phyloP scores from a whole-genome alignment of 2,329 filamentous ascomycete species.

The Colletotrichum aenigma region DNA sequence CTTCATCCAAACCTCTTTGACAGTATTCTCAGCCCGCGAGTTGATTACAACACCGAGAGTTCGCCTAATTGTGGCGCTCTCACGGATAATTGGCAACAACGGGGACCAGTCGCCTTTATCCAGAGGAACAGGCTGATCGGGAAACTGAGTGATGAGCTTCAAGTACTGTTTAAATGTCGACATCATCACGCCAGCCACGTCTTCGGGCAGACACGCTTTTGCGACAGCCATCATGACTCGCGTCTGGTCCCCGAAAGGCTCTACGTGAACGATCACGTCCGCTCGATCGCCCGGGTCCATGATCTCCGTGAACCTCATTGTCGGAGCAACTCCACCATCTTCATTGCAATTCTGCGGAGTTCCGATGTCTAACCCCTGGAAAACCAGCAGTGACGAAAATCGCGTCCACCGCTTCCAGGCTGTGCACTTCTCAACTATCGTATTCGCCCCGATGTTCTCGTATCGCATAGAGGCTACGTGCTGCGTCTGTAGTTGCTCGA shows the following conservation, averaged over 20 bases:
- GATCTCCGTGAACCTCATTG: not conserved
- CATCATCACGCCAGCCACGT: not conserved
- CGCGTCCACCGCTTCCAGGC: not conserved
- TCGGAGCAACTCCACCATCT: not conserved
- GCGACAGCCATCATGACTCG: conserved; percentile 1
- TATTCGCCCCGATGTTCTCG: conserved; percentile 54
- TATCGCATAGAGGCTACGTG: conserved; percentile 49
- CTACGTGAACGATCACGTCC: not conserved
- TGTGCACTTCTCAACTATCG: conserved; percentile 58
- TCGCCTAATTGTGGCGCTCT: too few species aligned
- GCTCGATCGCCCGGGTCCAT: not conserved
- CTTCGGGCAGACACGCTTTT: not conserved
- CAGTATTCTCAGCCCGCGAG: not conserved
- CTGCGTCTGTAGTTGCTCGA: conserved; percentile 49
- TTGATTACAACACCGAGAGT: not conserved
- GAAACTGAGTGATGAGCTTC: not conserved
- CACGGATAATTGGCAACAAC: not conserved
- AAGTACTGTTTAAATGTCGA: not conserved
- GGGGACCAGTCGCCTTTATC: not conserved
- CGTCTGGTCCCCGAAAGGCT: not conserved
- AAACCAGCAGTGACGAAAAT: not conserved
- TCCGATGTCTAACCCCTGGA: not conserved
- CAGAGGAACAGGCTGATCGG: not conserved
- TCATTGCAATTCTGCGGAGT: not conserved
- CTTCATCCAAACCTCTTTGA: not conserved